Evolutionary conservation across 192 early-diverging fungal species (phyloP).

Genomic region (Lobosporangium transversale): DNA sequence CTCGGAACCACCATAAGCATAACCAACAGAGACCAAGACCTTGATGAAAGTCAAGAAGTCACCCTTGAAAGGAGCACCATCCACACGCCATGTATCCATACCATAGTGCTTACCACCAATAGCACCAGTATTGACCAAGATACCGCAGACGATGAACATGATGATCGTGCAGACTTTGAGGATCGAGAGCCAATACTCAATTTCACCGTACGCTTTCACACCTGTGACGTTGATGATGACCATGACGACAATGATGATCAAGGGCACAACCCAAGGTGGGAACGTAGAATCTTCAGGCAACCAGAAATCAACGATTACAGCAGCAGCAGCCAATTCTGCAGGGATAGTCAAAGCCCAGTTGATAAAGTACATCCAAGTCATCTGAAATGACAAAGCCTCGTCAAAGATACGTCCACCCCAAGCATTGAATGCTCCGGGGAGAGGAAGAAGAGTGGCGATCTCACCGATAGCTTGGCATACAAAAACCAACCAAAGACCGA

Average conservation of each 20-base stretch:
- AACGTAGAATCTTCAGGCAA: constrained; percentile 9
- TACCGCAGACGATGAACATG: constrained; percentile 85
- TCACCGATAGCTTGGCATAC: constrained; percentile 85
- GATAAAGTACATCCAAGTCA: constrained; percentile 73
- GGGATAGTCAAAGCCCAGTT: constrained; percentile 73
- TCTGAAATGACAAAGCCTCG: constrained; percentile 77
- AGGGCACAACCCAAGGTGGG: constrained; percentile 49
- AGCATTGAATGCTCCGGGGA: constrained; percentile 83
- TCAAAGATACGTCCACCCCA: constrained; percentile 84
- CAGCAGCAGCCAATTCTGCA: constrained; percentile 82
- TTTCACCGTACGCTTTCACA: constrained; percentile 80
- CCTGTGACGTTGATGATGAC: constrained; percentile 70
- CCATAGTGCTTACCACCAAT: constrained; percentile 69
- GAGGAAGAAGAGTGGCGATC: constrained; percentile 85
- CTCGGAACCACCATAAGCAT: constrained; percentile 89
- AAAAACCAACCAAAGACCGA: constrained; percentile 76
- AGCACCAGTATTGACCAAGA: constrained; percentile 77
- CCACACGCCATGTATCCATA: constrained; percentile 66
- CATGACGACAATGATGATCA: constrained; percentile 67
- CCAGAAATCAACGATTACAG: constrained; percentile 76
- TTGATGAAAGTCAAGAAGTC: constrained; percentile 69
- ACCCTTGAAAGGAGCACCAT: constrained; percentile 71
- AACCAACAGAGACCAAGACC: constrained; percentile 80
- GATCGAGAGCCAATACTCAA: constrained; percentile 78
- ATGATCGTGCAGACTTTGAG: constrained; percentile 76